phyloP scores from a whole-genome alignment of 2,329 filamentous ascomycete genomes.

The Sclerotinia sclerotiorum region DNA sequence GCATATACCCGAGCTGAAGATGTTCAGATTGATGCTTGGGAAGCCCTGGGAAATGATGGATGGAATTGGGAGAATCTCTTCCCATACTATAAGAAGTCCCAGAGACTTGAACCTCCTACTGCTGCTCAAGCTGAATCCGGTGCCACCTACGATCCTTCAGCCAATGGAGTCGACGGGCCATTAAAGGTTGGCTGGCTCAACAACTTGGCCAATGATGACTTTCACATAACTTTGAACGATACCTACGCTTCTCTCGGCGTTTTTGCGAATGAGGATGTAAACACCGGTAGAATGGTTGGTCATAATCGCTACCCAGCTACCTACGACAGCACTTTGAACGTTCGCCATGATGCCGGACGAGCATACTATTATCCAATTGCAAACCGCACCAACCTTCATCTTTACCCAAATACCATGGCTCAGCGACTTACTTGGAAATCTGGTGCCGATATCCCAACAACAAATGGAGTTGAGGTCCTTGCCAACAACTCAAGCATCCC shows the following conservation, averaged over 20 bases:
- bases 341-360: slow-evolving; percentile 46
- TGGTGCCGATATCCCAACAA: slow-evolving; percentile 42
- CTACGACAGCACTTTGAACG: slow-evolving; percentile 42
- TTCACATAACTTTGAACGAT: slow-evolving; percentile 38
- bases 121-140: slow-evolving; percentile 42
- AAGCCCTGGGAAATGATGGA: slow-evolving; percentile 41
- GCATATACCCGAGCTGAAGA: slow-evolving; percentile 42
- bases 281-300: slow-evolving; percentile 44
- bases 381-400: slow-evolving; percentile 43
- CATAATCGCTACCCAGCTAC: slow-evolving; percentile 45
- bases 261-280: slow-evolving; percentile 43
- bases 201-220: slow-evolving; percentile 41
- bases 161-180: slow-evolving; percentile 43
- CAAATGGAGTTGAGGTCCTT: slow-evolving; percentile 33
- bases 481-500: slow-evolving; percentile 25
- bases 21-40: slow-evolving; percentile 44
- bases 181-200: slow-evolving; percentile 44
- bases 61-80: slow-evolving; percentile 41
- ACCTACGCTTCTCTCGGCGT: slow-evolving; percentile 42
- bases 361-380: slow-evolving; percentile 46
- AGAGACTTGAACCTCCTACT: slow-evolving; percentile 36
- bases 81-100: slow-evolving; percentile 37
- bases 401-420: slow-evolving; percentile 27
- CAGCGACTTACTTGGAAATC: slow-evolving; percentile 26
- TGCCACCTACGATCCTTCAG: slow-evolving; percentile 40